Evolutionary conservation across 768 basidiomycete species (phyloP).

Genomic region (Guyanaporus albipodus): DNA sequence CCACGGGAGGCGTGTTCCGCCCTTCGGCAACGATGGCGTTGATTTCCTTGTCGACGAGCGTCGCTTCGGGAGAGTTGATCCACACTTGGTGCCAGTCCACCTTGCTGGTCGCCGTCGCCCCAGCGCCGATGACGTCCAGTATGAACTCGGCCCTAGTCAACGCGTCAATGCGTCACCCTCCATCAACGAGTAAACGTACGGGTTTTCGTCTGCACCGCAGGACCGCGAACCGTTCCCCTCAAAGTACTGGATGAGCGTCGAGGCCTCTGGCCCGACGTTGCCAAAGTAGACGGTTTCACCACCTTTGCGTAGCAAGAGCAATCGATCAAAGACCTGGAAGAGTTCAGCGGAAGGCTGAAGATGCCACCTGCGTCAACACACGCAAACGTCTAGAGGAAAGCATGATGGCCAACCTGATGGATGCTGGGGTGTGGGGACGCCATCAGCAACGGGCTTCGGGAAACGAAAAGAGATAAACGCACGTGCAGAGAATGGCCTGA

Average conservation of each 20-base stretch:
- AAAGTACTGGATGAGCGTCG: slow-evolving; percentile 71
- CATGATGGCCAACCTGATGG: slow-evolving; percentile 30
- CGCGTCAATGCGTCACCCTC: slow-evolving; percentile 35
- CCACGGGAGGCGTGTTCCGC: slow-evolving; percentile 35
- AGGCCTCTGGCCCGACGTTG: slow-evolving; percentile 61
- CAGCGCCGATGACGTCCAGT: slow-evolving; percentile 73
- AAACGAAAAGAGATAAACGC: slow-evolving; percentile 22
- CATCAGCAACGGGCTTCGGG: not conserved
- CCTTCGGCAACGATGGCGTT: slow-evolving; percentile 49
- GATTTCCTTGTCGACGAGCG: slow-evolving; percentile 36
- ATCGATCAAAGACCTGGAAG: slow-evolving; percentile 76
- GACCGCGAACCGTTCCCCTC: slow-evolving; percentile 58
- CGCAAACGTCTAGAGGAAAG: too few relatives aligned
- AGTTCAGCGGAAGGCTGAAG: slow-evolving; percentile 72
- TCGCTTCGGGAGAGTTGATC: slow-evolving; percentile 46
- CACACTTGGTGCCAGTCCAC: slow-evolving; percentile 64
- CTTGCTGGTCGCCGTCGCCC: slow-evolving; percentile 52
- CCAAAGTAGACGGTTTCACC: slow-evolving; percentile 68
- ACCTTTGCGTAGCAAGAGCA: slow-evolving; percentile 73
- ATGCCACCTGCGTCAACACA: slow-evolving; percentile 11
- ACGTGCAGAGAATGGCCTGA: slow-evolving; percentile 90
- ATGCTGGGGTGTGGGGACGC: slow-evolving; percentile 31
- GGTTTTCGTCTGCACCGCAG: slow-evolving; percentile 70
- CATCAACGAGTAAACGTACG: slow-evolving; percentile 36
- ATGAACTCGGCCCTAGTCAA: slow-evolving; percentile 52